A percentile compares a stretch with the other conserved stretches of the same genome.
Evolutionary conservation across 805 yeast genomes (phyloP).

Genomic region (Zygosaccharomyces bisporus): DNA sequence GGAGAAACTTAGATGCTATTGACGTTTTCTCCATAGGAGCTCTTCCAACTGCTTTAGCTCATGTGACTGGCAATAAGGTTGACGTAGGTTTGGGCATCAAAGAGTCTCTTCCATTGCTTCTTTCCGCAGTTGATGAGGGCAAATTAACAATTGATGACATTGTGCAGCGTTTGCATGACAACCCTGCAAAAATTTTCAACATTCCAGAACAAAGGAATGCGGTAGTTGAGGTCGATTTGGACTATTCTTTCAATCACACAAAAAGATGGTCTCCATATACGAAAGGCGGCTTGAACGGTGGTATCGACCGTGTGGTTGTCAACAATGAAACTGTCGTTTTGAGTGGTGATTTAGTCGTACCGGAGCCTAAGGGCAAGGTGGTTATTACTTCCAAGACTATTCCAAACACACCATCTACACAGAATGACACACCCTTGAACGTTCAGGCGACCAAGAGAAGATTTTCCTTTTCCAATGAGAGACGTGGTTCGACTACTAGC

Average conservation of each 20-base stretch:
- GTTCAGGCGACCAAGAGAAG: conserved; percentile 41
- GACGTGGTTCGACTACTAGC: conserved; percentile 37
- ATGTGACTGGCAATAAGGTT: conserved; percentile 55
- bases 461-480: conserved; percentile 49
- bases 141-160: conserved; percentile 71
- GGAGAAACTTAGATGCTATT: conserved; percentile 67
- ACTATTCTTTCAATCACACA: conserved; percentile 48
- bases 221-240: conserved; percentile 76
- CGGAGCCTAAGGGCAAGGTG: conserved; percentile 60
- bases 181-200: conserved; percentile 78
- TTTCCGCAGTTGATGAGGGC: conserved; percentile 74
- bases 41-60: conserved; percentile 68
- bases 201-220: conserved; percentile 73
- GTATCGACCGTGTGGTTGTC: conserved; percentile 83
- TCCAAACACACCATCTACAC: conserved; percentile 32
- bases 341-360: conserved; percentile 69
- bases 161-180: conserved; percentile 66
- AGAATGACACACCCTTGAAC: conserved; percentile 35
- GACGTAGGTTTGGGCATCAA: conserved; percentile 73
- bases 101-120: conserved; percentile 76
- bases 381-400: conserved; percentile 44
- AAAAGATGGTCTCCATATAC: conserved; percentile 53
- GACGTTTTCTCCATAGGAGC: conserved; percentile 88
- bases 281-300: conserved; percentile 60
- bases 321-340: conserved; percentile 75